Base-by-base conservation (phyloP, 192 early-diverging fungal genomes). In the Geosiphon pyriformis region DNA sequence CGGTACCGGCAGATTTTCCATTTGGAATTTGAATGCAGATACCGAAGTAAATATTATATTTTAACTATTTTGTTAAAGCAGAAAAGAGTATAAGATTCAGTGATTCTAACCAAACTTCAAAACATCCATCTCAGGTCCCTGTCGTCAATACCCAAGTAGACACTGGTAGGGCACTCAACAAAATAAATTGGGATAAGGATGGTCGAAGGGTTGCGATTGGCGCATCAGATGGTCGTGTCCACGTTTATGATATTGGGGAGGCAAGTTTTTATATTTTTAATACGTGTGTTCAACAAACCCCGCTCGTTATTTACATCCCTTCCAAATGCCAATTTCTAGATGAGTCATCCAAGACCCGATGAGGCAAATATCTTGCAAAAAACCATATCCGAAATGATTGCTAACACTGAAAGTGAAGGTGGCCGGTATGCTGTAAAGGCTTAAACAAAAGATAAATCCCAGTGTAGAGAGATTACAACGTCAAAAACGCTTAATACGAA, bases 241-340 rank as follows among this genome's bases (percentile, higher is more conserved):
- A 90, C 65, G 78, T 99, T 3, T 93, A 95, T 74, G 96, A 99
- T 70, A 81, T 98, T 57, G 96, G 95, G 57, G 92, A 97, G 74
- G 88, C 94, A 75, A 72, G 35, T 26, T 11, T 53, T 23, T 15
- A 31, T 37, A 35, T 35, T 35, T n/a, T 53, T 35, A 18, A 53
- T 27, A 61, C 20, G 11, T 17, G n/a, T n/a, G n/a, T n/a, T n/a
- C n/a, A n/a, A n/a, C n/a, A n/a, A n/a, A n/a, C n/a, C n/a, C n/a
- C n/a, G n/a, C n/a, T n/a, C n/a, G n/a, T n/a, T n/a, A n/a, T n/a
- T n/a, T n/a, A n/a, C n/a, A n/a, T n/a, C n/a, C n/a, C n/a, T n/a
- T n/a, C n/a, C n/a, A n/a, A n/a, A n/a, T n/a, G n/a, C n/a, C n/a
- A 23, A 49, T 48, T 2, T 46, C 37, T 55, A 65, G 63, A 22